Evolutionary conservation across 768 basidiomycete species (phyloP), one percentile per base, ranked within the genome.

Genomic region (Mycena polygramma): DNA sequence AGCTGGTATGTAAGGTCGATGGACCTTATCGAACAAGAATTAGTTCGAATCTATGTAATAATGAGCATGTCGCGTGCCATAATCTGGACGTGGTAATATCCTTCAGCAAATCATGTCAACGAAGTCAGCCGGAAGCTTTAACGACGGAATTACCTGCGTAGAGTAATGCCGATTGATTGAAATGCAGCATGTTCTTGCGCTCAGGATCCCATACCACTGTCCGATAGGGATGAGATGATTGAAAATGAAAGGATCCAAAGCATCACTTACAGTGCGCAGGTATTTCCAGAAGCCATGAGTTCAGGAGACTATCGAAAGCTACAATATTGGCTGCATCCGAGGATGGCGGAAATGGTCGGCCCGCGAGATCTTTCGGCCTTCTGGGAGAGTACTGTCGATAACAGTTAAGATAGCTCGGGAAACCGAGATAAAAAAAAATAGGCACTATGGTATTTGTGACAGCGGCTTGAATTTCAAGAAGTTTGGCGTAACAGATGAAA

Each of bases 1-100:
- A 0, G 89, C 88, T 0, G 93, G 92, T 67, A 96, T 92, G 78
- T 93, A 95, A 4, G 92, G 93, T 49, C 94, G 84, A 77, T 96
- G 94, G 55, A 94, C 87, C 30, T 30, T 30, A 30, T 30, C 30
- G 30, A 30, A 30, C 30, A 6, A 30, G 30, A 30, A 30, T 30
- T 30, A 30, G 30, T 30, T 30, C 3, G 30, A 30, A 30, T 30
- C 30, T 30, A 30, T 30, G 30, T 6, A 30, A 30, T 30, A 30
- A 30, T n/a, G 30, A 30, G 30, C 6, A 30, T 30, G 30, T 30
- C 30, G 30, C 30, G 30, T 30, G 30, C 30, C 67, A 90, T 83
- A 69, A 95, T 94, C 75, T 92, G 89, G 20, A 89, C 80, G 66
- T 83, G 75, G 57, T 86, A 86, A 68, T 84, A 86, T 4, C 77